Conservation (phyloP, 495 filamentous ascomycete species). For the Neurospora sp. region DNA sequence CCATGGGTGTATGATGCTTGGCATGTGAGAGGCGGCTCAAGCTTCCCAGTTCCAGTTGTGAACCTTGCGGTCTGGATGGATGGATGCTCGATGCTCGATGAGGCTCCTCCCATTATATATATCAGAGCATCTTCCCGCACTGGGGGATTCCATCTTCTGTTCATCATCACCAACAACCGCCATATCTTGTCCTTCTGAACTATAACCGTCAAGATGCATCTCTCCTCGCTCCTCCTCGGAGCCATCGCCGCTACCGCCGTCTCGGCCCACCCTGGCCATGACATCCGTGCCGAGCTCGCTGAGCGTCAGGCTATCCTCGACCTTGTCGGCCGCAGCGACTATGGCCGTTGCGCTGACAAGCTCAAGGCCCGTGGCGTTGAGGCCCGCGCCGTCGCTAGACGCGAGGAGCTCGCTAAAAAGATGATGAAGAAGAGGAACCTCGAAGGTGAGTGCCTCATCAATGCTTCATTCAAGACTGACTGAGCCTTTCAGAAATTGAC, state of each 20-base stretch:
- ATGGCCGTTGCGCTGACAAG: constrained; percentile 38
- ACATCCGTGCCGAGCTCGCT: constrained; percentile 33
- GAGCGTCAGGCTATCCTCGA: constrained; percentile 35
- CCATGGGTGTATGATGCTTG: neutral
- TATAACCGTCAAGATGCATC: constrained; percentile 6
- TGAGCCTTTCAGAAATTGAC: constrained; percentile 2
- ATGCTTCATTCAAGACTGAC: neutral
- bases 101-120: neutral
- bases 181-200: neutral
- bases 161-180: neutral
- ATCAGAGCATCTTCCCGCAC: neutral
- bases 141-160: neutral
- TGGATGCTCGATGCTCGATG: neutral
- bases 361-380: constrained; percentile 41
- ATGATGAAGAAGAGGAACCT: constrained; percentile 13
- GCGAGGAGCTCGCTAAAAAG: constrained; percentile 18
- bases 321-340: constrained; percentile 27
- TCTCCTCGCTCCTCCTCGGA: constrained; percentile 6
- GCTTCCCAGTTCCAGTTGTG: neutral
- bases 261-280: constrained; percentile 39
- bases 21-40: neutral
- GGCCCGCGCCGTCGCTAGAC: constrained; percentile 34
- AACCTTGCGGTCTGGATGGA: neutral
- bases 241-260: constrained; percentile 9
- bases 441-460: constrained; percentile 6